Evolutionary conservation across 108 stramenopile genomes (phyloP), one percentile per base, ranked within the genome.

Genomic region (Pelagomonas calceolata): DNA sequence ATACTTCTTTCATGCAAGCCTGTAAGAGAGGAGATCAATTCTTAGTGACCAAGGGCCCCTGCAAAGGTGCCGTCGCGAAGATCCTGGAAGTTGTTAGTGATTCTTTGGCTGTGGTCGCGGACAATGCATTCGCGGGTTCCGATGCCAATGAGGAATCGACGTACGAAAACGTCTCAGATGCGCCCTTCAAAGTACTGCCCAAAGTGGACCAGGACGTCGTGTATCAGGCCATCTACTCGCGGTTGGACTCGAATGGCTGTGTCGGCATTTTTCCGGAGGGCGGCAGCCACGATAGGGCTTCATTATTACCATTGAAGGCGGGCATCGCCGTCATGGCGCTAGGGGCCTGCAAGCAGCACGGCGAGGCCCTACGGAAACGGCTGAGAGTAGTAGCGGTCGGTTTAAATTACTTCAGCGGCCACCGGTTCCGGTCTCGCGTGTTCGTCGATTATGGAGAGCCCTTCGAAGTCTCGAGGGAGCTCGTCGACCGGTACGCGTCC

Each of bases 221-320:
- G 79, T 85, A 80, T 67, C 73, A 68, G 31, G 68, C 32, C 29
- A 81, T 85, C 30, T 74, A 82, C 69, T 68, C 43, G 32, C 73
- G 76, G 29, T 34, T 85, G 39, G 51, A 70, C 14, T 31, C 76
- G 4, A 83, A 83, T 4, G 44, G 64, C 43, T 80, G 79, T 66
- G 64, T 90, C 43, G 88, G 90, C n/a, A 99, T 99, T 29, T 99
- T 99, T 72, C 98, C 98, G 0, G 98, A 99, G 77, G 98, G 96
- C 4, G 98, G 98, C n/a, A 83, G 81, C 66, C 98, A 99, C 79
- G 98, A 99, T 74, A 78, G 95, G 65, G 96, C 98, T 12, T 94
- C 96, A 73, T 79, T 99, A 35, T 81, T 99, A 15, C 98, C 98
- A 0, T 87, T 99, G 68, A 99, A 99, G 84, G 95, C 91, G 67